Percentiles rank a stretch among this genome's conserved stretches.
Conservation (phyloP, 768 basidiomycete genomes). For the Sporobolomyces pararoseus region DNA sequence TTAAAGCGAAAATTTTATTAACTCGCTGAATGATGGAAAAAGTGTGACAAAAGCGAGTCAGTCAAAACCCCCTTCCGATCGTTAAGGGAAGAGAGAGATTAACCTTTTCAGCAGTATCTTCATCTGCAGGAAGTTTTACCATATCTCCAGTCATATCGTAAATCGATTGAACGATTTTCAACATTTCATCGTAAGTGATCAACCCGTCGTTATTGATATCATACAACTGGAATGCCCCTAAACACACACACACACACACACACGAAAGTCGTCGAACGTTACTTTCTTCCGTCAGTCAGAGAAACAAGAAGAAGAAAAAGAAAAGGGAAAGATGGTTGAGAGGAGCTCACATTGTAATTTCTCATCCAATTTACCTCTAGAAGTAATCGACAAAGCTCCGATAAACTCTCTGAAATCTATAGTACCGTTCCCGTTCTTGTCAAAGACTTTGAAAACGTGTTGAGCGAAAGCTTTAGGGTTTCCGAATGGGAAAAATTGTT, state of each 20-base stretch:
- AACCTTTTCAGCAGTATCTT: slow-evolving; percentile 98
- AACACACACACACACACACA: slow-evolving; percentile 1
- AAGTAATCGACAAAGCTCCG: slow-evolving; percentile 91
- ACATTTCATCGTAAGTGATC: slow-evolving; percentile 99
- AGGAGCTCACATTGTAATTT: slow-evolving; percentile 83
- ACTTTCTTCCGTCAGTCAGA: background rate
- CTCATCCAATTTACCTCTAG: slow-evolving; percentile 87
- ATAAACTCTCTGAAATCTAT: slow-evolving; percentile 99
- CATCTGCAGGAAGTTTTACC: slow-evolving; percentile 96
- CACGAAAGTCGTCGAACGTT: too few relatives aligned
- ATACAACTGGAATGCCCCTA: slow-evolving; percentile 99
- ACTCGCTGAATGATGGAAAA: slow-evolving; percentile 57
- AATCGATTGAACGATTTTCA: slow-evolving; percentile 93
- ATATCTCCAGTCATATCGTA: slow-evolving; percentile 99
- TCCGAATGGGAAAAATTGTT: slow-evolving; percentile 99
- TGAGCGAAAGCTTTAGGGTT: slow-evolving; percentile 95
- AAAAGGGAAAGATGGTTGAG: background rate
- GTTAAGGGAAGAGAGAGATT: too few relatives aligned
- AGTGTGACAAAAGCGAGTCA: background rate
- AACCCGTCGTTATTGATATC: slow-evolving; percentile 97
- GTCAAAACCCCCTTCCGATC: background rate
- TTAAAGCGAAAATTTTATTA: slow-evolving; percentile 95
- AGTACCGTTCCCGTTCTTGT: slow-evolving; percentile 87
- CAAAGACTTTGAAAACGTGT: slow-evolving; percentile 95
- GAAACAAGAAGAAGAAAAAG: background rate